A percentile compares a stretch with the other conserved stretches of the same genome.
Evolutionary conservation across 2,329 filamentous ascomycete species (phyloP).

Genomic region (Escovopsis weberi): DNA sequence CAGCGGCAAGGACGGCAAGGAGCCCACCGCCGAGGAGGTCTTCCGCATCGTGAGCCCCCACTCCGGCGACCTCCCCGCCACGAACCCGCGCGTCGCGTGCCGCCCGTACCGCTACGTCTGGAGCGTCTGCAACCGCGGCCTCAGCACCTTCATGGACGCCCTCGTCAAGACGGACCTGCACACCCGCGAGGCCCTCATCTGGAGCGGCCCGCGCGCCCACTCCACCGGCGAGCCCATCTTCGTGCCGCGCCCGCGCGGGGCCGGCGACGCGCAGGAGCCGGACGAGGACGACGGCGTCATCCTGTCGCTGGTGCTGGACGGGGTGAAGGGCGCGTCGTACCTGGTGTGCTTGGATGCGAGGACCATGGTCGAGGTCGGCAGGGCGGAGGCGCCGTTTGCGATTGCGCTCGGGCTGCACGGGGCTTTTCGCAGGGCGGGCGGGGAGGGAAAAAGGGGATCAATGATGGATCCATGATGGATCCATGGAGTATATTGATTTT

Average conservation of each 20-base stretch:
- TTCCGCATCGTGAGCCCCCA: slow-evolving; percentile 37
- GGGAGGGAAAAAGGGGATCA: too few species aligned
- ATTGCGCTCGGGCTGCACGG: slow-evolving; percentile 55
- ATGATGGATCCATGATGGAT: too few species aligned
- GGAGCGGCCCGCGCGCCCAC: slow-evolving; percentile 43
- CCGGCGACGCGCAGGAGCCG: neutral
- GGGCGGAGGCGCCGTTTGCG: slow-evolving; percentile 46
- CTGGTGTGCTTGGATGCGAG: slow-evolving; percentile 49
- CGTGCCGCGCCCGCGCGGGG: slow-evolving; percentile 29
- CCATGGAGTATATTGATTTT: too few species aligned
- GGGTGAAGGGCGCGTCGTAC: slow-evolving; percentile 43
- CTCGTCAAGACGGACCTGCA: slow-evolving; percentile 50
- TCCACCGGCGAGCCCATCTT: slow-evolving; percentile 59
- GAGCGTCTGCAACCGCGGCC: slow-evolving; percentile 38
- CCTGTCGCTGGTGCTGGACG: slow-evolving; percentile 50
- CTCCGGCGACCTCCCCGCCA: slow-evolving; percentile 48
- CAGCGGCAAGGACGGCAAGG: slow-evolving; percentile 6
- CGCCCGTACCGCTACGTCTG: slow-evolving; percentile 47
- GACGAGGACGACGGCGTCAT: slow-evolving; percentile 51
- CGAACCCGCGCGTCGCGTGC: slow-evolving; percentile 42
- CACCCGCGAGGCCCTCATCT: slow-evolving; percentile 36
- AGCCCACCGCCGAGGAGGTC: slow-evolving; percentile 17
- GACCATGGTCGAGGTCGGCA: slow-evolving; percentile 47
- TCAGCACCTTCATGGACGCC: slow-evolving; percentile 45
- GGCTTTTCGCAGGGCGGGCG: slow-evolving; percentile 1